Conservation (phyloP, 2,329 filamentous ascomycete genomes). For the Neofusicoccum ribis region DNA sequence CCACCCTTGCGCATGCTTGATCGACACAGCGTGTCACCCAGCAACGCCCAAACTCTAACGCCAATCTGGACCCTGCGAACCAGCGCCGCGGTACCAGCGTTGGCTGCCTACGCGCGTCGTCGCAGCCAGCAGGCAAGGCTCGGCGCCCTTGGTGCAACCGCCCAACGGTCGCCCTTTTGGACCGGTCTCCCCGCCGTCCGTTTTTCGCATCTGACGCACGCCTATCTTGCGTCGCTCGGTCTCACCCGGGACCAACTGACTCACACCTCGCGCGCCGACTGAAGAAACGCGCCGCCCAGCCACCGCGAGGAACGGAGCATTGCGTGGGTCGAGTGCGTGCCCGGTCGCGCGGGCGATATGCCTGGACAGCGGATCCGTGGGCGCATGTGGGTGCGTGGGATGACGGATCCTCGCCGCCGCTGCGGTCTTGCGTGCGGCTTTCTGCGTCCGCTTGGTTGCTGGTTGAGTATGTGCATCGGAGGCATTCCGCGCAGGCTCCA, state of each 20-base stretch:
- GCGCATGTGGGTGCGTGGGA: too few species aligned
- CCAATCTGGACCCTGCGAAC: neutral
- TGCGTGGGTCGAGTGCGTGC: too few species aligned
- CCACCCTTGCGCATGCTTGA: neutral
- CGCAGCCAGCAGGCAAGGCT: neutral
- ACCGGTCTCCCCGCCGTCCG: too few species aligned
- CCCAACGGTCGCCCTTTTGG: neutral
- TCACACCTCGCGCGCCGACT: neutral
- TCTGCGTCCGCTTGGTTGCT: too few species aligned
- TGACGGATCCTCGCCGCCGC: too few species aligned
- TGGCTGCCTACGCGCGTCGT: neutral
- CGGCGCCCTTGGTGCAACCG: neutral
- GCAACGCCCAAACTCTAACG: neutral
- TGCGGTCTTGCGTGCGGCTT: too few species aligned
- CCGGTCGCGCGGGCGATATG: too few species aligned
- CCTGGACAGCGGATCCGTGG: too few species aligned
- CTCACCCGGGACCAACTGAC: neutral
- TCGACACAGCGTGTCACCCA: neutral
- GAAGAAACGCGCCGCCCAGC: neutral
- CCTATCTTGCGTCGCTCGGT: neutral
- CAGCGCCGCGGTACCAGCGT: neutral
- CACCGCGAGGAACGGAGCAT: neutral
- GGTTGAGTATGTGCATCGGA: slow-evolving; percentile 26
- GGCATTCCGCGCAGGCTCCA: slow-evolving; percentile 38
- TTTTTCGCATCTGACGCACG: neutral